These are phyloP conservation scores for Astraeus odoratus DNA, from an alignment of 768 basidiomycete genomes.

Conservation along the genomic window DNA sequence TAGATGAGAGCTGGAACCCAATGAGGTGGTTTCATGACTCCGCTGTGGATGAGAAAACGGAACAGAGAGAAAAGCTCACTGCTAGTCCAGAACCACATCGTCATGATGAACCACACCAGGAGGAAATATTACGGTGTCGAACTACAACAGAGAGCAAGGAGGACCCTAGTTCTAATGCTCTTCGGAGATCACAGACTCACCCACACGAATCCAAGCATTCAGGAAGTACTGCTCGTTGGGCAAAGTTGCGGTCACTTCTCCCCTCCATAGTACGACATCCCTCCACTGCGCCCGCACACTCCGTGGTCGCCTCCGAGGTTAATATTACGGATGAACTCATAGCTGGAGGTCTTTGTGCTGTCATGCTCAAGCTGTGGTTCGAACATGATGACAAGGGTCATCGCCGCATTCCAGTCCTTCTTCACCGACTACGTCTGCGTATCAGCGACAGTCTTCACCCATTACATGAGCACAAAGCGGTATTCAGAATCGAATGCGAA, in stretches of 20 bases:
- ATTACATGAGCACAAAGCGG: conserved; percentile 64
- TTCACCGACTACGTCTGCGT: conserved; percentile 77
- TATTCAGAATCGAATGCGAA: conserved; percentile 91
- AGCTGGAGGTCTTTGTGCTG: conserved; percentile 66
- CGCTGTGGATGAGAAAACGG: conserved; percentile 38
- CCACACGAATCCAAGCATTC: conserved; percentile 19
- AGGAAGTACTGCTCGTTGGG: conserved; percentile 44
- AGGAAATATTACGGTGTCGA: too few relatives aligned
- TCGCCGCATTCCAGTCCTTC: conserved; percentile 69
- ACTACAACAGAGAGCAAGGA: background rate
- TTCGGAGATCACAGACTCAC: conserved; percentile 21
- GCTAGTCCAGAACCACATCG: conserved; percentile 30
- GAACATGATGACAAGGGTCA: conserved; percentile 83
- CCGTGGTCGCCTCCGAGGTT: conserved; percentile 49
- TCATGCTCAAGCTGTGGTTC: conserved; percentile 79
- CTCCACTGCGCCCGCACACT: conserved; percentile 32
- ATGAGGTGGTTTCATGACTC: conserved; percentile 50
- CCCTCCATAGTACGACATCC: conserved; percentile 43
- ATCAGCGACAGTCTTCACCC: conserved; percentile 85
- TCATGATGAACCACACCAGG: conserved; percentile 14
- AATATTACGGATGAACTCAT: conserved; percentile 82
- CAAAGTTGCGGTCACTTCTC: conserved; percentile 56
- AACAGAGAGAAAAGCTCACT: conserved; percentile 13
- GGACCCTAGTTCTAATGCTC: conserved; percentile 6
- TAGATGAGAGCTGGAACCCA: conserved; percentile 49